These are phyloP conservation scores for Pochonia chlamydosporia DNA, from an alignment of 2,329 filamentous ascomycete genomes.

Conservation along the genomic window DNA sequence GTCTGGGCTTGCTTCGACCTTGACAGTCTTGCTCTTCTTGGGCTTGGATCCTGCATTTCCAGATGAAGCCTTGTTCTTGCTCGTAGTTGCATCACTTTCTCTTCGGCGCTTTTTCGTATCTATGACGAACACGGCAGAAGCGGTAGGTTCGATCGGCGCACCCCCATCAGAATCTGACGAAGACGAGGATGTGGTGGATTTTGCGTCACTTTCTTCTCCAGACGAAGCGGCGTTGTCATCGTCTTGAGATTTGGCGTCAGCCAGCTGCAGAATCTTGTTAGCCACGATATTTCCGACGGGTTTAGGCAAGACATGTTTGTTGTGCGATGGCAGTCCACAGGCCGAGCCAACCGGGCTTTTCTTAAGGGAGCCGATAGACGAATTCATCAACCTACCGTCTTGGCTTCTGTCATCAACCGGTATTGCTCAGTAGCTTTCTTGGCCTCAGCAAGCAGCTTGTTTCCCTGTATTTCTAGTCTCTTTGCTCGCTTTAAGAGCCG, in stretches of 20 bases:
- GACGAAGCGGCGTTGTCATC: conserved; percentile 11
- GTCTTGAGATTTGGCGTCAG: conserved; percentile 16
- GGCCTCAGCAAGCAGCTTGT: conserved; percentile 34
- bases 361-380: not conserved
- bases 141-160: conserved; percentile 15
- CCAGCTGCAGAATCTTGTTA: conserved; percentile 9
- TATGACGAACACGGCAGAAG: conserved; percentile 19
- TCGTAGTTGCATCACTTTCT: conserved; percentile 22
- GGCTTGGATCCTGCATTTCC: not conserved
- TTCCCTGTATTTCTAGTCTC: conserved; percentile 33
- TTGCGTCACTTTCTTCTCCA: conserved; percentile 13
- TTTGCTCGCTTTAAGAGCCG: conserved; percentile 30
- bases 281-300: not conserved
- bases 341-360: too few species aligned
- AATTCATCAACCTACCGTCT: conserved; percentile 11
- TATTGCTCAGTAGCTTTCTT: conserved; percentile 26
- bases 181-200: conserved; percentile 13
- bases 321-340: not conserved
- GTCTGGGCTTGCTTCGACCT: conserved; percentile 3
- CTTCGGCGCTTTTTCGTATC: conserved; percentile 25
- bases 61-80: conserved; percentile 15
- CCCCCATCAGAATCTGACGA: conserved; percentile 18
- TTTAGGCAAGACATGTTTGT: not conserved
- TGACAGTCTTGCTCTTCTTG: conserved; percentile 2
- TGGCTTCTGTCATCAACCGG: conserved; percentile 14